Evolutionary conservation across 768 basidiomycete genomes (phyloP), one percentile per base, ranked within the genome.

Genomic region (Butyriboletus loyo): DNA sequence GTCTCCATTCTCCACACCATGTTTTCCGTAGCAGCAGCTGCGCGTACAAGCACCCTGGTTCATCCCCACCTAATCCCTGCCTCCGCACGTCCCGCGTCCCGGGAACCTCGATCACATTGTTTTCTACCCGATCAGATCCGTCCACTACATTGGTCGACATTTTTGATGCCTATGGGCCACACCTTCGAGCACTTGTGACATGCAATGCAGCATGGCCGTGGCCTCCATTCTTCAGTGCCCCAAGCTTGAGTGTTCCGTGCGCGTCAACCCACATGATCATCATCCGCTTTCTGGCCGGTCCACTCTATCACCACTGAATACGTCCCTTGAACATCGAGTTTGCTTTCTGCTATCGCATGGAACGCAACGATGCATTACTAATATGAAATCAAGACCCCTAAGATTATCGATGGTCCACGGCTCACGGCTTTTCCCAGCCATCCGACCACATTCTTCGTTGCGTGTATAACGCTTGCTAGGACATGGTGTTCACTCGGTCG

Each of bases 311-410:
- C 64, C 64, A 55, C 42, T 28, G 22, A 53, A 55, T 37, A 37
- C 51, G 31, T 50, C 59, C 42, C 52, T 52, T 14, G 25, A 39
- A 48, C 46, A n/a, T 50, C 54, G 21, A 52, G 30, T 17, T 37
- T 50, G 31, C 52, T 41, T 19, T 59, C 53, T 65, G 52, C 28
- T 2, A 43, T 54, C 46, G 55, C 58, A 46, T 56, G 55, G 45
- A 41, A 53, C 14, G 37, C 61, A 52, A 54, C 56, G 49, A 49
- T 64, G 58, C 57, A 53, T 54, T 19, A 25, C 54, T 38, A 46
- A 66, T 67, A 67, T 66, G 65, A 66, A 66, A 63, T 65, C 55
- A 50, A 37, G 36, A 11, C 61, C 46, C 64, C 58, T 60, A 62
- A 53, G 56, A 59, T 62, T 53, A 60, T 66, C 66, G 60, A 58